Conservation (phyloP, 768 basidiomycete genomes). For the Gyrodon lividus region DNA sequence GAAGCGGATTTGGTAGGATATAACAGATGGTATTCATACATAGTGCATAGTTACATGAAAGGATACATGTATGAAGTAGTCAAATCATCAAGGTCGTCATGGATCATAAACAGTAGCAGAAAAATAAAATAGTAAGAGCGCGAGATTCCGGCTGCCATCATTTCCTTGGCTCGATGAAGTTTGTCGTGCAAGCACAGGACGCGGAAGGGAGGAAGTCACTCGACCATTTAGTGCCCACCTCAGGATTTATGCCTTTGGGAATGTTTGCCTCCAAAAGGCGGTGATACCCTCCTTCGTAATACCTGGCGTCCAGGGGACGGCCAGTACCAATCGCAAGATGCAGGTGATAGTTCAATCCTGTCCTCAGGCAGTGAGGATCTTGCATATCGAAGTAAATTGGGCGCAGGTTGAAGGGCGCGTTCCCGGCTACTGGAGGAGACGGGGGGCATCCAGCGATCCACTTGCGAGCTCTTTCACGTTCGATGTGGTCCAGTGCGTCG, state of each 20-base stretch:
- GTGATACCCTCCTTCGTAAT: slow-evolving; percentile 1
- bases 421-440: neutral
- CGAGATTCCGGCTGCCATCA: neutral
- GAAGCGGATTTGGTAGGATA: slow-evolving; percentile 73
- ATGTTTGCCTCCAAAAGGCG: neutral
- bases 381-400: slow-evolving; percentile 11
- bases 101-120: neutral
- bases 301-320: slow-evolving; percentile 12
- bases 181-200: neutral
- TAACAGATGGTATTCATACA: neutral
- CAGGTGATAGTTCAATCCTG: neutral
- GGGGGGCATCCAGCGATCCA: slow-evolving; percentile 2
- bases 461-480: neutral
- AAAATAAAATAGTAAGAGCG: too few relatives aligned
- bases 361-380: neutral
- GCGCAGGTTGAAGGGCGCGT: slow-evolving; percentile 3
- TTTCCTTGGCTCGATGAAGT: neutral
- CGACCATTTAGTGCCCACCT: slow-evolving; percentile 2
- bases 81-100: neutral
- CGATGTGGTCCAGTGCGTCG: neutral
- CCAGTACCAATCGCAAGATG: slow-evolving; percentile 2
- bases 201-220: neutral
- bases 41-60: neutral
- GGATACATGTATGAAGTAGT: neutral
- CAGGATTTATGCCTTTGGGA: neutral